Base-by-base conservation (phyloP, 306 rosid genomes). In the Vigna nakashimae region DNA sequence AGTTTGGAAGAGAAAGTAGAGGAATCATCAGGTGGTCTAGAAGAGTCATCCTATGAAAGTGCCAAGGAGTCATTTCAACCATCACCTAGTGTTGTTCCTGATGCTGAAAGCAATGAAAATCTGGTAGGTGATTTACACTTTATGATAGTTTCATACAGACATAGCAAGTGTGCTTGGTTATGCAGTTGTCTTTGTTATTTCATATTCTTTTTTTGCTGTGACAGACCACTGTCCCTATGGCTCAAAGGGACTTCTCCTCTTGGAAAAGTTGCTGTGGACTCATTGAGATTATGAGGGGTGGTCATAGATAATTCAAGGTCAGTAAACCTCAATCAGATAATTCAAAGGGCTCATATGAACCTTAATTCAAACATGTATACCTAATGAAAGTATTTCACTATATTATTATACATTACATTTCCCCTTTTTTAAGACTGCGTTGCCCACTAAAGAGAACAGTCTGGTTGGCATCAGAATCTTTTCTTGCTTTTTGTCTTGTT, bases 221-320 rank as follows among this genome's bases (percentile, higher is more conserved):
- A 45, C 78, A 89, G 93, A 67, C 59, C 58, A 57, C 28, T 59
- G 60, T 9, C n/a, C 15, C 85, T 22, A 85, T 69, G 62, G 24
- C 83, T 50, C 76, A 73, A 71, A 69, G 53, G 76, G 86, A 84
- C 16, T 66, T 71, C 38, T 13, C 92, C 38, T 72, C 92, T 53
- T 93, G 96, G 96, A 86, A 16, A 12, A 86, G 91, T 78, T 93
- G 98, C 73, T 92, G 96, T 13, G 96, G 98, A 69, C 80, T 93
- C 45, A 74, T 91, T 7, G 90, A 89, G 56, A 52, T 84, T 79
- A 78, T 93, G 51, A 71, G 34, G 49, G 81, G 68, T 78, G 89
- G 80, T 30, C 73, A 75, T 49, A 84, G 87, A 91, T 91, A 60
- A 88, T 68, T 78, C 73, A 76, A 84, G 89, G 96, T 90, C 65